Base-by-base conservation (phyloP, 805 yeast species). In the Yamadazyma nakazawae region DNA sequence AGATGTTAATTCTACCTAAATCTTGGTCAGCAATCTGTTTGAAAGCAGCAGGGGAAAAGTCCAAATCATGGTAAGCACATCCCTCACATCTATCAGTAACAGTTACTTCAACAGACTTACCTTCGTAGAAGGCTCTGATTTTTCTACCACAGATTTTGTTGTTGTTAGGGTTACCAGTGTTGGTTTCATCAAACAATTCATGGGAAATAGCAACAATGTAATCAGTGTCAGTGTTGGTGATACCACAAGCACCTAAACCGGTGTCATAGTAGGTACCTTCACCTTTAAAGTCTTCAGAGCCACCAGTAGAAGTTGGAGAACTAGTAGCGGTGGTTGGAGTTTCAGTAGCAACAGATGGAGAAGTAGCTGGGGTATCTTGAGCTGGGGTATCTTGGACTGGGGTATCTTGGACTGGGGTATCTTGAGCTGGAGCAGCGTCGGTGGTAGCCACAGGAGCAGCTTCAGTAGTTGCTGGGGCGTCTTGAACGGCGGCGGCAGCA, bases 41-140 rank as follows among this genome's bases (percentile, higher is more conserved):
- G 58, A 82, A 81, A 5, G 86, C 86, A 47, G 77, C 58, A 8
- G 85, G 85, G n/a, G 84, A 77, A 47, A 82, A 69, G 55, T 81
- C 86, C 49, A 81, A 73, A 55, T 74, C 79, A 48, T 76, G 60
- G 42, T 63, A 57, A 21, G 61, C 52, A 57, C 86, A 82, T 19
- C 79, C 83, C 45, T 67, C 76, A 64, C 86, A 82, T 52, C 75
- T 65, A 63, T 81, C 86, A 34, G 71, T 76, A 42, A 81, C 81
- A 18, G 76, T 75, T 41, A 81, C 86, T 37, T 67, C 71, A 48
- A 80, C 84, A 13, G 80, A 64, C 57, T 76, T 76, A 42, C 77
- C 81, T 47, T 64, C 62, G 55, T 72, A 74, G 55, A 55, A 56
- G 32, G 79, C 78, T 40, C 62, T 64, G 55, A 80, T 77, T 56